Percentiles rank a stretch among this genome's conserved stretches.
These are phyloP conservation scores for Mercurialis annua DNA, from an alignment of 345 rosid species.

Conservation along the genomic window DNA sequence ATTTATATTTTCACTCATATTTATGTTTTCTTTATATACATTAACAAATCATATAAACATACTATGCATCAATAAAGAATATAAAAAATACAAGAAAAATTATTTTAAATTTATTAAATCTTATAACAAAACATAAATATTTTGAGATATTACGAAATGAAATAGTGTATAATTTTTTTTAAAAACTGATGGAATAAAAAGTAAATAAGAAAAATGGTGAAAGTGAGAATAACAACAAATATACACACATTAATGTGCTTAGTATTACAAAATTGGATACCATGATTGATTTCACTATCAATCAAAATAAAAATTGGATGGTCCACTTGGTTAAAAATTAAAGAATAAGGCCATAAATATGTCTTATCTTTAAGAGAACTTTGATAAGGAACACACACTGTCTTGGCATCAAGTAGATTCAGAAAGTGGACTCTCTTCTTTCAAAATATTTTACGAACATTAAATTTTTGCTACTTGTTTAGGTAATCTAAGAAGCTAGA, in stretches of 20 bases:
- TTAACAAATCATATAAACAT: too few species aligned
- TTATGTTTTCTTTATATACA: too few species aligned
- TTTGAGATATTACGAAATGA: too few species aligned
- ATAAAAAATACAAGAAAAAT: too few species aligned
- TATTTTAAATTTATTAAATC: too few species aligned
- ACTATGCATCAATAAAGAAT: too few species aligned
- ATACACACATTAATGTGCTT: too few species aligned
- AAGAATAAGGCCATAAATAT: slow-evolving; percentile 1
- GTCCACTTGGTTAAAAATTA: slow-evolving; percentile 3
- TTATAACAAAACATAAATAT: too few species aligned
- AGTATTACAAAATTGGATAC: background rate
- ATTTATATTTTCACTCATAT: too few species aligned
- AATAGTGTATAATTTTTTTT: too few species aligned
- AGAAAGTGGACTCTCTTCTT: background rate
- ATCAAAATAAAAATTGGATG: background rate
- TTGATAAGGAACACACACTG: background rate
- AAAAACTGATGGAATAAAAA: too few species aligned
- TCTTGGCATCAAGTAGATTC: background rate
- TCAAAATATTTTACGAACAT: background rate
- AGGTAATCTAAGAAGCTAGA: background rate
- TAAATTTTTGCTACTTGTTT: background rate
- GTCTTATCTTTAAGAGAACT: background rate
- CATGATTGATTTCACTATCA: slow-evolving; percentile 15
- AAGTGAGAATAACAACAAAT: too few species aligned
- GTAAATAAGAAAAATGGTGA: slow-evolving; percentile 37